Conservation (phyloP, 1,284 basidiomycete genomes). For the Coniophora puteana region DNA sequence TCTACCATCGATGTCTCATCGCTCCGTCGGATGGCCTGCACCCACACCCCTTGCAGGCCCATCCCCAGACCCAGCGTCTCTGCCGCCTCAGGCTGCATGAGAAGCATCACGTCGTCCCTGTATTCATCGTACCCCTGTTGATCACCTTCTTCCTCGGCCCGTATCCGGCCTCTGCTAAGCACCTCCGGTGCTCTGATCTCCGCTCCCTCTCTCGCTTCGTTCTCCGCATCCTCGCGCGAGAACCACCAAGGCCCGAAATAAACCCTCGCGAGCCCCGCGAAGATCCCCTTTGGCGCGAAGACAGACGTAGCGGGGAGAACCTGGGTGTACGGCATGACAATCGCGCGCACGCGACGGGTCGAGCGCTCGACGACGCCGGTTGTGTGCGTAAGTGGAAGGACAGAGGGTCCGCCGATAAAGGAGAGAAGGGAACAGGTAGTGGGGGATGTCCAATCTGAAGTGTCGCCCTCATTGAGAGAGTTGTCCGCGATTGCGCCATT, state of each 20-base stretch:
- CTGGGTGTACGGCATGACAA: slow-evolving; percentile 23
- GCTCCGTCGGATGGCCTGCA: slow-evolving; percentile 49
- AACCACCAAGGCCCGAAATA: slow-evolving; percentile 53
- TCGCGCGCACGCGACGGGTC: slow-evolving; percentile 37
- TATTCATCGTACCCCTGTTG: slow-evolving; percentile 41
- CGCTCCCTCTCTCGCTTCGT: background rate
- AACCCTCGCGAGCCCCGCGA: slow-evolving; percentile 40
- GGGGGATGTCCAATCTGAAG: too few species aligned
- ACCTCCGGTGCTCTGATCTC: background rate
- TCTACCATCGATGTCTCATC: too few species aligned
- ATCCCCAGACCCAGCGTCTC: slow-evolving; percentile 47
- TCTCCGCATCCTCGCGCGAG: slow-evolving; percentile 29
- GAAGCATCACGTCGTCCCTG: slow-evolving; percentile 50
- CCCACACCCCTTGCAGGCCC: slow-evolving; percentile 48
- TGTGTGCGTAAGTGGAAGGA: slow-evolving; percentile 45
- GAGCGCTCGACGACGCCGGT: slow-evolving; percentile 49
- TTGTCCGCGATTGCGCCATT: background rate
- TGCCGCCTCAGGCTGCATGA: slow-evolving; percentile 43
- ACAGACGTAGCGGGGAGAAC: background rate
- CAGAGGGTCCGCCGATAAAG: slow-evolving; percentile 43
- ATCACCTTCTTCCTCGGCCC: background rate
- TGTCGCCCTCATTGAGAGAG: background rate
- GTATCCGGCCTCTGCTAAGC: too few species aligned
- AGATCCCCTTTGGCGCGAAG: background rate
- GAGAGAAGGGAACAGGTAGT: background rate